Conservation (phyloP, 2,329 filamentous ascomycete genomes). For the Stenocarpella maydis region DNA sequence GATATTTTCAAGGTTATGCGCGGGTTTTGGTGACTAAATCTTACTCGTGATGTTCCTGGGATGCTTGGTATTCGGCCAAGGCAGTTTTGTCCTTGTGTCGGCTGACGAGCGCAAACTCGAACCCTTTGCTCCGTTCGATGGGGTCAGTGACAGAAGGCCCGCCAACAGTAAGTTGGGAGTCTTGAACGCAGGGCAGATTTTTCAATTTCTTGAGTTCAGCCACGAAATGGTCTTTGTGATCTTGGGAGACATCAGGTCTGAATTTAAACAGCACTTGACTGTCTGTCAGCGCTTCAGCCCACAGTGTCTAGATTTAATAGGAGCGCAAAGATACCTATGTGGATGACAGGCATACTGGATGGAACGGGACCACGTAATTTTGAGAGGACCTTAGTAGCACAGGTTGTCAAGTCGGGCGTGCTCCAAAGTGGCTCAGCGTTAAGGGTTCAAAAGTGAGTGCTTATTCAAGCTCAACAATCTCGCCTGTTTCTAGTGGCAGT, state of each 20-base stretch:
- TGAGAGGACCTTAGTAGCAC: background rate
- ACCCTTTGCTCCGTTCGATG: constrained; percentile 61
- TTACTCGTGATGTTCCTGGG: constrained; percentile 59
- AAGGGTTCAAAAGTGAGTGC: background rate
- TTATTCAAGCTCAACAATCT: background rate
- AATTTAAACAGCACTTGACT: constrained; percentile 60
- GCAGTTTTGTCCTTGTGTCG: constrained; percentile 56
- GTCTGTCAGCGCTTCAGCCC: background rate
- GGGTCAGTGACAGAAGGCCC: constrained; percentile 62
- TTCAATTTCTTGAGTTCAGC: constrained; percentile 58
- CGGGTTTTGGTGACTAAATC: background rate
- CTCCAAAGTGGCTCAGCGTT: background rate
- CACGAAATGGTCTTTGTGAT: constrained; percentile 55
- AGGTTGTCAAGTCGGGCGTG: background rate
- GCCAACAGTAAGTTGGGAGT: constrained; percentile 58
- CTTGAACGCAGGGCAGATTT: constrained; percentile 55
- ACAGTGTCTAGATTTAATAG: no score
- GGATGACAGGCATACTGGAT: constrained; percentile 4
- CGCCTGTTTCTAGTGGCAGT: background rate
- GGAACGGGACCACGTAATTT: background rate
- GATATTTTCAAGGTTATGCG: background rate
- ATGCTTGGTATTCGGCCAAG: constrained; percentile 60
- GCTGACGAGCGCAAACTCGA: constrained; percentile 59
- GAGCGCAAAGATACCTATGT: background rate
- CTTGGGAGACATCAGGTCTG: constrained; percentile 48